A percentile compares a stretch with the other conserved stretches of the same genome.
These are phyloP conservation scores for Fusarium mundagurra DNA, from an alignment of 2,329 filamentous ascomycete genomes.

Conservation along the genomic window DNA sequence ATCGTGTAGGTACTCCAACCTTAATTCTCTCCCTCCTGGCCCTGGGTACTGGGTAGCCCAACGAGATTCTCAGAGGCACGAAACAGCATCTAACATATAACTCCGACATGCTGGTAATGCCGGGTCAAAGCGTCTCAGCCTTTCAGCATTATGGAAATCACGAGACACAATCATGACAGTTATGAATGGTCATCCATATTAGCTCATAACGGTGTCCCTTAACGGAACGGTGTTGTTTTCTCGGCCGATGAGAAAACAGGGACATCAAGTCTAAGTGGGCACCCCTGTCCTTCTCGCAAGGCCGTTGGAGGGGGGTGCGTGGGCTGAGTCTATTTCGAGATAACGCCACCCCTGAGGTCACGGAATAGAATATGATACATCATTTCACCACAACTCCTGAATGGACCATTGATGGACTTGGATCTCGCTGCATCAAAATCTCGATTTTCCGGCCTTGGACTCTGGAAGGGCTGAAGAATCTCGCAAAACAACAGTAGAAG, in stretches of 20 bases:
- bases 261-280: conserved; percentile 15
- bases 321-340: conserved; percentile 20
- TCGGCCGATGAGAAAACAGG: conserved; percentile 43
- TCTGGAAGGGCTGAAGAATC: conserved; percentile 18
- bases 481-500: background rate
- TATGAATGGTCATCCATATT: conserved; percentile 23
- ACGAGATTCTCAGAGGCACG: background rate
- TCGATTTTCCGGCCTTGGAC: conserved; percentile 31
- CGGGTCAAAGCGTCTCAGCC: conserved; percentile 29
- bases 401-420: conserved; percentile 34
- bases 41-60: background rate
- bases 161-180: conserved; percentile 24
- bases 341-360: conserved; percentile 34
- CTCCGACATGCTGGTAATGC: conserved; percentile 6
- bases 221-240: conserved; percentile 44
- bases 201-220: conserved; percentile 34
- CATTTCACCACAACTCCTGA: conserved; percentile 26
- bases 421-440: conserved; percentile 39
- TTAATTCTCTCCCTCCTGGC: background rate
- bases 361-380: conserved; percentile 34
- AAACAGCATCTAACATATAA: conserved; percentile 11
- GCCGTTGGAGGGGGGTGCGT: background rate
- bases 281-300: conserved; percentile 6
- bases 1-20: background rate
- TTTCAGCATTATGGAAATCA: conserved; percentile 38